Conservation (phyloP, 768 basidiomycete genomes). For the Lactifluus hygrophoroides region DNA sequence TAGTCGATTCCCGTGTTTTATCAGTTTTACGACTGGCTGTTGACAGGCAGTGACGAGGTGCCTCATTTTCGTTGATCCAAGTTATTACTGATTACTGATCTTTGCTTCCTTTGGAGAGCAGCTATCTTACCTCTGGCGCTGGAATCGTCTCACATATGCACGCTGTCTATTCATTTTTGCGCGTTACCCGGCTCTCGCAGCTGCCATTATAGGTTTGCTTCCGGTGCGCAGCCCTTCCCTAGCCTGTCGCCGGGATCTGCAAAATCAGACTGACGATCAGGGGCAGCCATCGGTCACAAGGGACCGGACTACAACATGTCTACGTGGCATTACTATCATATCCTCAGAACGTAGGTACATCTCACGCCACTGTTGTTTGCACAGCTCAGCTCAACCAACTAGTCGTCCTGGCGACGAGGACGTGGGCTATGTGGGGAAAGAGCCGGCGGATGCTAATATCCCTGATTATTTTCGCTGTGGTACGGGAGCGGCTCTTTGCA, state of each 20-base stretch:
- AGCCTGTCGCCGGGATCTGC: no score
- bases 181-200: slow-evolving; percentile 11
- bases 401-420: slow-evolving; percentile 25
- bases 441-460: slow-evolving; percentile 12
- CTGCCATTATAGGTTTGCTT: neutral
- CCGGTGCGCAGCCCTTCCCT: slow-evolving; percentile 5
- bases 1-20: no score
- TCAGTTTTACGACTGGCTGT: slow-evolving; percentile 14
- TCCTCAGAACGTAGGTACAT: slow-evolving; percentile 2
- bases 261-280: neutral
- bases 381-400: neutral
- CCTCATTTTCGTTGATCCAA: neutral
- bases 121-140: slow-evolving; percentile 7
- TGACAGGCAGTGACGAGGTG: slow-evolving; percentile 8
- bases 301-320: neutral
- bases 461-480: neutral
- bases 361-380: neutral
- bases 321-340: neutral
- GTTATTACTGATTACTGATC: no score
- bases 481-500: neutral
- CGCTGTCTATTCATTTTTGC: slow-evolving; percentile 5
- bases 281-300: neutral
- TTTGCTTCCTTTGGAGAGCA: neutral
- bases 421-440: slow-evolving; percentile 27
- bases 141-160: neutral